A percentile compares a stretch with the other conserved stretches of the same genome.
These are phyloP conservation scores for Pecoramyces ruminantium DNA, from an alignment of 192 early-diverging fungal genomes.

Conservation along the genomic window DNA sequence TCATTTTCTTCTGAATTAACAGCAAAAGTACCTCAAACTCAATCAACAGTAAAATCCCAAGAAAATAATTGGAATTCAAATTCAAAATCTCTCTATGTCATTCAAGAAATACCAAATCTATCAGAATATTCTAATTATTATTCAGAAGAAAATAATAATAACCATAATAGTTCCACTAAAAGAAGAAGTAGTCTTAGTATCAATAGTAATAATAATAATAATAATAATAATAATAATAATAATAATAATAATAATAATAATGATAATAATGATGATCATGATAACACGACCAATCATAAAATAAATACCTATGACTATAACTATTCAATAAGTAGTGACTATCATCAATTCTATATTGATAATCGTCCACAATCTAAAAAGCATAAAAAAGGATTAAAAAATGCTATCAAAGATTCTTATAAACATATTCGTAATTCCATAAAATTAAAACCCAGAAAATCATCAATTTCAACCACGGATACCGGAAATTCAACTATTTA, in stretches of 20 bases:
- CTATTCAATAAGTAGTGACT: not conserved
- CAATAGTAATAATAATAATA: too few relatives aligned
- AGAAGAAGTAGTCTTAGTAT: not conserved
- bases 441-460: not conserved
- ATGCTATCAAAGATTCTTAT: not conserved
- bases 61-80: not conserved
- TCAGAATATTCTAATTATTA: not conserved
- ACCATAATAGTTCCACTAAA: not conserved
- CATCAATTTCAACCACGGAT: not conserved
- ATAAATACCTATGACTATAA: not conserved
- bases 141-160: not conserved
- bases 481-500: not conserved
- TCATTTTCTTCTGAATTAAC: not conserved
- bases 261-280: too few relatives aligned
- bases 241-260: too few relatives aligned
- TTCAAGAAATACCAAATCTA: not conserved
- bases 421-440: not conserved
- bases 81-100: too few relatives aligned
- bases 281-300: too few relatives aligned
- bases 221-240: too few relatives aligned
- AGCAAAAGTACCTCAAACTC: not conserved
- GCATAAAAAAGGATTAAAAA: not conserved
- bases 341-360: not conserved
- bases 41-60: not conserved
- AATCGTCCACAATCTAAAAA: not conserved